phyloP scores from a whole-genome alignment of 2,329 filamentous ascomycete genomes.

The Diaporthe capsici region DNA sequence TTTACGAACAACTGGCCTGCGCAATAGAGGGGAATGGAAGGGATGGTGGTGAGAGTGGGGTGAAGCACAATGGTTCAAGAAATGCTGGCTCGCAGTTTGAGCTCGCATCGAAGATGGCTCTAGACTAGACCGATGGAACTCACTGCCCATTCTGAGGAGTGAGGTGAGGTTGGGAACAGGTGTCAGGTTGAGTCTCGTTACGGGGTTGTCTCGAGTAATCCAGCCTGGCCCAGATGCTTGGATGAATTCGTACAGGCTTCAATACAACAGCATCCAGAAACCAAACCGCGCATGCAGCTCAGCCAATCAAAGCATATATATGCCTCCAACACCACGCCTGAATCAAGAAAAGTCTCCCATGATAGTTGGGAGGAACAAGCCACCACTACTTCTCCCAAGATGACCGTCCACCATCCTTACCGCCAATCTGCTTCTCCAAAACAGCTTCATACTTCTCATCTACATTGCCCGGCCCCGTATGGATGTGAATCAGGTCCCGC shows the following conservation, averaged over 20 bases:
- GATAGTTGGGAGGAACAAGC: too few relatives aligned
- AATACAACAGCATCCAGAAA: not conserved
- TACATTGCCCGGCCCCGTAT: conserved; percentile 15
- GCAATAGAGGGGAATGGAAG: conserved; percentile 43
- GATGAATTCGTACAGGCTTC: not conserved
- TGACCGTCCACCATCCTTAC: not conserved
- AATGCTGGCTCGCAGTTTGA: not conserved
- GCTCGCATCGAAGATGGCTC: not conserved
- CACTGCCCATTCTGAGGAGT: not conserved
- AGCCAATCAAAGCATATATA: not conserved
- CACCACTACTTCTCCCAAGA: conserved; percentile 17
- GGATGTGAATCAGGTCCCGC: conserved; percentile 50
- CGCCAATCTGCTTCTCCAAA: conserved; percentile 22
- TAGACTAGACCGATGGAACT: not conserved
- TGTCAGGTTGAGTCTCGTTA: not conserved
- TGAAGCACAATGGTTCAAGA: not conserved
- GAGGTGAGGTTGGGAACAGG: not conserved
- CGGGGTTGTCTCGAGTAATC: not conserved
- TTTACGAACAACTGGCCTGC: conserved; percentile 56
- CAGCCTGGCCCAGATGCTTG: not conserved
- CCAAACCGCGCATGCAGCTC: not conserved
- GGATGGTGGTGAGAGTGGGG: not conserved
- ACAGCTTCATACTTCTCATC: conserved; percentile 35
- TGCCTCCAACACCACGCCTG: conserved; percentile 25
- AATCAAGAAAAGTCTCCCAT: not conserved